Base-by-base conservation (phyloP, 1,284 basidiomycete species). In the Cystobasidiaceae sp. region DNA sequence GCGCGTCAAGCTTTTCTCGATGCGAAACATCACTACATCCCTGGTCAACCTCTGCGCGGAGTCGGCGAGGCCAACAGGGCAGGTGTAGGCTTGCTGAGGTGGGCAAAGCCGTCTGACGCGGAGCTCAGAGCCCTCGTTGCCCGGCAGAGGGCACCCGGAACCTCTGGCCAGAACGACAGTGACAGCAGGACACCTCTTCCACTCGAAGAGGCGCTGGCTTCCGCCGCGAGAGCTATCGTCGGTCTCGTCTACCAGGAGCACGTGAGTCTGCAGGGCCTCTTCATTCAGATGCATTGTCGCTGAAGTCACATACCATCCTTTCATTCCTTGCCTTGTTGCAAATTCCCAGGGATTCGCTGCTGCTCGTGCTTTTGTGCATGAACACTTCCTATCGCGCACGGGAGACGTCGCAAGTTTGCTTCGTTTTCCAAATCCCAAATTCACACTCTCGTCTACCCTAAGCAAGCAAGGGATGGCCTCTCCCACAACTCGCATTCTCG, bases 401-500 rank as follows among this genome's bases (percentile, higher is more conserved):
- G 81, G 92, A 28, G 90, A 96, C 78, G 75, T 97, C 55, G 82
- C 87, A 13, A 77, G 80, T 33, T 84, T 97, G 81, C 84, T 99
- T 77, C 94, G 93, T 77, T 96, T 97, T 68, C 59, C 69, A 27
- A 74, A 79, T 60, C 79, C 79, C 28, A 76, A 76, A 51, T 71
- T 71, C 8, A 72, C 77, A 3, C 73, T 79, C 17, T 68, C 71
- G 5, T 69, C 71, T 28, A 77, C 77, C 0, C 72, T 77, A 34
- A 60, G 67, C 5, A 74, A 77, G 54, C 75, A 78, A 62, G 66
- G 66, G 25, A 70, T 71, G 58, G 69, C 68, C 39, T 52, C 68
- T 15, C 75, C 77, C 0, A 70, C 67, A 13, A 58, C 88, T 37
- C 82, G 92, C 74, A 77, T 99, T 68, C 79, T 99, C 61, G 91